Conservation (phyloP, 1,139 yeast genomes). For the Arxiozyma slooffiae region DNA sequence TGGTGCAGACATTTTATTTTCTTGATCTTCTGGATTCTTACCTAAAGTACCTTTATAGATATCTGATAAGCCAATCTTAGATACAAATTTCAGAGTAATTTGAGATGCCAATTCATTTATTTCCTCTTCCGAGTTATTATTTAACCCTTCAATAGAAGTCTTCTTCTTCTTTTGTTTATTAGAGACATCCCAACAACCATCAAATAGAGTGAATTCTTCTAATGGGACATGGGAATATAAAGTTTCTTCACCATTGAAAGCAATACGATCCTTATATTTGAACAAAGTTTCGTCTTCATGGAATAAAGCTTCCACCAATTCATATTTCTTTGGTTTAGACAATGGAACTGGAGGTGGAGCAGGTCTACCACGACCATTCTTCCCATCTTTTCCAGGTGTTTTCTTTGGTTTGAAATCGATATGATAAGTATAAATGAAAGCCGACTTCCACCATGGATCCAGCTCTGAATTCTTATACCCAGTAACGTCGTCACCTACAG, state of each 20-base stretch:
- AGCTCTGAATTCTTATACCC: conserved; percentile 1
- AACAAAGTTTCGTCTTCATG: conserved; percentile 15
- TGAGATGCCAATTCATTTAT: conserved; percentile 12
- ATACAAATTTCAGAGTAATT: conserved; percentile 12
- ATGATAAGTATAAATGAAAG: conserved; percentile 15
- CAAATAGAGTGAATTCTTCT: conserved; percentile 19
- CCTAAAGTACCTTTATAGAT: conserved; percentile 15
- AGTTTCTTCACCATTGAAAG: conserved; percentile 20
- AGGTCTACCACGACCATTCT: conserved; percentile 1
- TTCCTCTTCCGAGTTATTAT: conserved; percentile 1
- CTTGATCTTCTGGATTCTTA: conserved; percentile 14
- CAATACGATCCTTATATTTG: conserved; percentile 15
- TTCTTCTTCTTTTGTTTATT: conserved; percentile 12
- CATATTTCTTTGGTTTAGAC: conserved; percentile 14
- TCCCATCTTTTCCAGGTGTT: conserved; percentile 1
- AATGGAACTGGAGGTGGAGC: conserved; percentile 13
- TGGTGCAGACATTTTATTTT: conserved; percentile 15
- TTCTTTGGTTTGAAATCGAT: conserved; percentile 10
- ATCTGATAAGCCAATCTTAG: conserved; percentile 14
- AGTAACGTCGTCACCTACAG: conserved; percentile 13
- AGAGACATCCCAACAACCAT: conserved; percentile 18
- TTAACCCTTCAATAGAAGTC: conserved; percentile 5
- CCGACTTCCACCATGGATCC: conserved; percentile 17
- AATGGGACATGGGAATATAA: conserved; percentile 17
- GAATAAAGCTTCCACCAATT: conserved; percentile 14